Percentiles rank a stretch among this genome's conserved stretches.
phyloP scores from a whole-genome alignment of 2,329 filamentous ascomycete species.

The Ophidiomyces ophidiicola region DNA sequence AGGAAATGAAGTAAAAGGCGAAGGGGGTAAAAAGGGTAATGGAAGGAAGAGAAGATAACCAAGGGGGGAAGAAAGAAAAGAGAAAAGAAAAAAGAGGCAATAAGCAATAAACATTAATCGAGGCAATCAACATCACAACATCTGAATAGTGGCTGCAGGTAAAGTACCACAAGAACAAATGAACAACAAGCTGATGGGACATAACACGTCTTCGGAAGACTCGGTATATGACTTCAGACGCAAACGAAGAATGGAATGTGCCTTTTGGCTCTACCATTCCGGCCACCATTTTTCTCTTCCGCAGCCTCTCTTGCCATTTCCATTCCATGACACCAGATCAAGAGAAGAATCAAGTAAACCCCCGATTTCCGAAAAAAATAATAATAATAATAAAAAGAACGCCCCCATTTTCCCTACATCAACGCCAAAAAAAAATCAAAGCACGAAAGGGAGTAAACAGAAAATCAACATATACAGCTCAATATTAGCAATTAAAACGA shows the following conservation, averaged over 20 bases:
- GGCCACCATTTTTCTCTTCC: slow-evolving; percentile 4
- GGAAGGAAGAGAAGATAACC: too few relatives aligned
- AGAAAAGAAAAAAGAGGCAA: too few relatives aligned
- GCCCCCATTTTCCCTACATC: background rate
- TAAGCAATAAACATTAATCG: too few relatives aligned
- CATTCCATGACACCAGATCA: slow-evolving; percentile 5
- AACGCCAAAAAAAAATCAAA: slow-evolving; percentile 5
- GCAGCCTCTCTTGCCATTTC: slow-evolving; percentile 7
- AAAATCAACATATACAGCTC: slow-evolving; percentile 17
- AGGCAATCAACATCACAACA: too few relatives aligned
- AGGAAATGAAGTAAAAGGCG: too few relatives aligned
- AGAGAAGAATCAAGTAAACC: background rate
- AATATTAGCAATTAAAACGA: slow-evolving; percentile 14
- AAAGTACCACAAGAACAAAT: too few relatives aligned
- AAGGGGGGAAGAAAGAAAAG: too few relatives aligned
- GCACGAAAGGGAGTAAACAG: slow-evolving; percentile 15
- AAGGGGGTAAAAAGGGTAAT: too few relatives aligned
- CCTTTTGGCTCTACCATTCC: slow-evolving; percentile 7
- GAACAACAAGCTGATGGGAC: too few relatives aligned
- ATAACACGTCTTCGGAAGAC: too few relatives aligned
- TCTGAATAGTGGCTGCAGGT: too few relatives aligned
- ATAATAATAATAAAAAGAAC: background rate
- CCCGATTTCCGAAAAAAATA: slow-evolving; percentile 2
- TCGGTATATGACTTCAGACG: slow-evolving; percentile 5
- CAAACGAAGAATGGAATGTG: slow-evolving; percentile 7